Base-by-base conservation (phyloP, 768 basidiomycete species). In the Mycena crocata region DNA sequence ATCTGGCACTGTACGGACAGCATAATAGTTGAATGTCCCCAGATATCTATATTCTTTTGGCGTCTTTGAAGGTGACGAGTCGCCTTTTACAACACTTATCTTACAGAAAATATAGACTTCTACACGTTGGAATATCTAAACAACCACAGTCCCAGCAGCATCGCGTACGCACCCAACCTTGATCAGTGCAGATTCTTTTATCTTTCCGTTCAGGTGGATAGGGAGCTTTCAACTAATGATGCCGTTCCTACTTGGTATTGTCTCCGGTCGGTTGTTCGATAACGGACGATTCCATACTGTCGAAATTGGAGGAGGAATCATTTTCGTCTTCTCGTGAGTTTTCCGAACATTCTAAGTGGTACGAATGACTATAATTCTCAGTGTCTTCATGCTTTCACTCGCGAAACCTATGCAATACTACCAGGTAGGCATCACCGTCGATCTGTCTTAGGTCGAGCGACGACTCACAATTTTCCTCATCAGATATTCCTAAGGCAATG, bases 291-390 rank as follows among this genome's bases (percentile, higher is more conserved):
- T 45, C 15, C 42, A 57, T 24, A 10, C 9, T 1, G 30, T 57
- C 1, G 55, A 57, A 12, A 42, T 42, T 8, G 14, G 7, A 4
- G 56, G 56, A 10, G 44, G 40, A 19, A 12, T 45, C 42, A n/a
- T 57, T 9, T 57, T 57, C 32, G 17, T 26, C 12, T 57, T 57
- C 28, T 57, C 56, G 56, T 45, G 17, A 15, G 56, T 44, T 44
- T 5, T 6, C 23, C 8, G n/a, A n/a, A n/a, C n/a, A n/a, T n/a
- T n/a, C n/a, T n/a, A n/a, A n/a, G n/a, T n/a, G n/a, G n/a, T n/a
- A n/a, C n/a, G n/a, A n/a, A n/a, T n/a, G n/a, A n/a, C n/a, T n/a
- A n/a, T n/a, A n/a, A n/a, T n/a, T n/a, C n/a, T n/a, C n/a, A n/a
- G n/a, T n/a, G n/a, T 0, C 37, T n/a, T n/a, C n/a, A n/a, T n/a